Evolutionary conservation across 1,284 basidiomycete genomes (phyloP), one percentile per base, ranked within the genome.

Genomic region (Ganoderma multipileum): DNA sequence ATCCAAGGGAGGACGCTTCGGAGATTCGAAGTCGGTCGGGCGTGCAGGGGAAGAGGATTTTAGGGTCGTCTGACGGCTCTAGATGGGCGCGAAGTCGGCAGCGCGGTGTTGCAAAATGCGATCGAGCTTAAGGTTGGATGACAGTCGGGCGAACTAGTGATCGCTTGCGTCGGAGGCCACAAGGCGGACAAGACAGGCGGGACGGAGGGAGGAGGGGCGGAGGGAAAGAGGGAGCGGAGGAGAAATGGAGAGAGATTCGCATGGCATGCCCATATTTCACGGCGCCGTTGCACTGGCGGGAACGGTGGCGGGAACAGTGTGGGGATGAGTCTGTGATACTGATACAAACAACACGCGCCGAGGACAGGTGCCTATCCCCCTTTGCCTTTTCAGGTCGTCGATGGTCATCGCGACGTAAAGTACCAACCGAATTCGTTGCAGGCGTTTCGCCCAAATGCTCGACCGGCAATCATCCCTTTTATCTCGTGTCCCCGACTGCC

Each of bases 341-440:
- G 28, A 33, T 61, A 39, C 59, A 26, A 26, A 30, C 26, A 7
- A 41, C 28, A 62, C 42, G 28, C 30, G 60, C 41, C 60, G 18
- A 7, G 42, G 42, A 30, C 23, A 61, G 67, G 68, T 66, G 64
- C 55, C 66, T 68, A 67, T 68, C 65, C 64, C 47, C 38, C 39
- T 60, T 59, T 63, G 42, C 68, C 64, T 62, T 65, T 57, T 66
- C 54, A 26, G 59, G 62, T n/a, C 64, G 57, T 59, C 55, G 66
- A 72, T 66, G 65, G 67, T 72, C 71, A 70, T 72, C 36, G 65
- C 62, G 59, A 72, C 71, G 71, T 72, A 72, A 72, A 23, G 47
- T 23, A 23, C 23, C 9, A 67, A 36, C 65, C 64, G 67, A 61
- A 12, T n/a, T 44, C 39, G 61, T 69, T 58, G 63, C 64, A 52